Percentiles rank a stretch among this genome's conserved stretches.
These are phyloP conservation scores for Sphagnum magellanicum DNA, from an alignment of 228 moss, liverwort and hornwort species.

Conservation along the genomic window DNA sequence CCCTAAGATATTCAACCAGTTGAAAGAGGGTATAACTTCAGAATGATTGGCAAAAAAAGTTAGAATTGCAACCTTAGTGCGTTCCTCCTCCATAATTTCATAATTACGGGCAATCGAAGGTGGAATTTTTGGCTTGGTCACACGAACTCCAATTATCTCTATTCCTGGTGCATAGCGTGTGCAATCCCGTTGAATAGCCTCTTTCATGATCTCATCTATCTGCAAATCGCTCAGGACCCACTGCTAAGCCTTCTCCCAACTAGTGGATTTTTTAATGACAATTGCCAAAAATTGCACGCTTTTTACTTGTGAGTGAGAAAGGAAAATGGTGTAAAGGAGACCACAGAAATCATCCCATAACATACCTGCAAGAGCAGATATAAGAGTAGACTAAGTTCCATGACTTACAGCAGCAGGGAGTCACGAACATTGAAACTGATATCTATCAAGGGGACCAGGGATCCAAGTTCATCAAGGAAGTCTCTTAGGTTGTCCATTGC, in stretches of 20 bases:
- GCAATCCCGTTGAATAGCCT: conserved; percentile 94
- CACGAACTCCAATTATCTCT: conserved; percentile 95
- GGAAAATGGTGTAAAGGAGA: too few species aligned
- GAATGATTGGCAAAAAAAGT: not conserved
- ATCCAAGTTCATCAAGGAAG: too few species aligned
- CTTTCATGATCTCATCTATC: conserved; percentile 99
- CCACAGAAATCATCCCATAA: too few species aligned
- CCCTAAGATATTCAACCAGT: not conserved
- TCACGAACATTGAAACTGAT: too few species aligned
- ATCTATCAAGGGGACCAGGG: too few species aligned
- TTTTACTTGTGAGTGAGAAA: not conserved
- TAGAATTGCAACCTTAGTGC: conserved; percentile 62
- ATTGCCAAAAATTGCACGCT: not conserved
- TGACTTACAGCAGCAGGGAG: too few species aligned
- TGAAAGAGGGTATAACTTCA: not conserved
- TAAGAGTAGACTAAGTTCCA: too few species aligned
- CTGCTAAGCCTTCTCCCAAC: not conserved
- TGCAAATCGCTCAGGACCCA: conserved; percentile 13
- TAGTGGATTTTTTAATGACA: not conserved
- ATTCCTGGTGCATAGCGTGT: conserved; percentile 93
- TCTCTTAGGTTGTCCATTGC: too few species aligned
- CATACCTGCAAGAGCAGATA: too few species aligned
- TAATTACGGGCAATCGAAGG: conserved; percentile 87
- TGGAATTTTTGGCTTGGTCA: conserved; percentile 95
- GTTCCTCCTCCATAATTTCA: conserved; percentile 99